These are phyloP conservation scores for Penicillium italicum DNA, from an alignment of 2,329 filamentous ascomycete genomes.

Conservation along the genomic window DNA sequence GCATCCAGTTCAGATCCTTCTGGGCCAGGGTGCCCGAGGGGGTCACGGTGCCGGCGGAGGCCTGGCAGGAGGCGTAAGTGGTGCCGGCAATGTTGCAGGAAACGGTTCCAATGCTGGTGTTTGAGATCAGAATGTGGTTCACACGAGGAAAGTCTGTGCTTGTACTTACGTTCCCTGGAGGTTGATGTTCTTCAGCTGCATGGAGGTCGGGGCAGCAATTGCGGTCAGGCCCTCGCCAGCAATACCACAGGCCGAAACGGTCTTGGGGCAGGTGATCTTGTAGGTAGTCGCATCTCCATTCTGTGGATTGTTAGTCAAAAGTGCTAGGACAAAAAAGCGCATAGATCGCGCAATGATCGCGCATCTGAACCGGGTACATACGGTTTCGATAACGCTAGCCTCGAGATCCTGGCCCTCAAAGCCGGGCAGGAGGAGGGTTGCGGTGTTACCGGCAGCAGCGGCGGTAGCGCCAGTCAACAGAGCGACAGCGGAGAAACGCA, in stretches of 20 bases:
- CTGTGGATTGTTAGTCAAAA: conserved; percentile 9
- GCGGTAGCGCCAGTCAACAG: conserved; percentile 27
- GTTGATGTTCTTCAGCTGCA: conserved; percentile 17
- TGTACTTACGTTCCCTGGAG: conserved; percentile 19
- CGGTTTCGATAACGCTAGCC: conserved; percentile 17
- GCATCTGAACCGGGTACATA: conserved; percentile 7
- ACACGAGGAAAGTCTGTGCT: not conserved
- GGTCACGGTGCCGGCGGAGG: conserved; percentile 15
- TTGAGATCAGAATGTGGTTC: not conserved
- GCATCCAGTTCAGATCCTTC: conserved; percentile 24
- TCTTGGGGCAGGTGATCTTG: conserved; percentile 21
- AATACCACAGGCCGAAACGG: conserved; percentile 17
- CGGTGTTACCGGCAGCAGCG: conserved; percentile 21
- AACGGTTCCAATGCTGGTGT: conserved; percentile 15
- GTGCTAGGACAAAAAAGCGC: not conserved
- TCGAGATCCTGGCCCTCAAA: conserved; percentile 21
- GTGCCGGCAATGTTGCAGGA: conserved; percentile 27
- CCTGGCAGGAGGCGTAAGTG: conserved; percentile 27
- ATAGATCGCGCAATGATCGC: not conserved
- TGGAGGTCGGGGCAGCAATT: conserved; percentile 20
- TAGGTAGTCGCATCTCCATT: conserved; percentile 25
- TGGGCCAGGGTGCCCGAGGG: conserved; percentile 16
- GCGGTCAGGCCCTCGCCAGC: conserved; percentile 22
- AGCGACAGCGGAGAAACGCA: conserved; percentile 26
- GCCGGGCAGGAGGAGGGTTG: conserved; percentile 23